Percentiles rank a stretch among this genome's conserved stretches.
phyloP scores from a whole-genome alignment of 2,329 filamentous ascomycete species.

The Pleurostoma richardsiae region DNA sequence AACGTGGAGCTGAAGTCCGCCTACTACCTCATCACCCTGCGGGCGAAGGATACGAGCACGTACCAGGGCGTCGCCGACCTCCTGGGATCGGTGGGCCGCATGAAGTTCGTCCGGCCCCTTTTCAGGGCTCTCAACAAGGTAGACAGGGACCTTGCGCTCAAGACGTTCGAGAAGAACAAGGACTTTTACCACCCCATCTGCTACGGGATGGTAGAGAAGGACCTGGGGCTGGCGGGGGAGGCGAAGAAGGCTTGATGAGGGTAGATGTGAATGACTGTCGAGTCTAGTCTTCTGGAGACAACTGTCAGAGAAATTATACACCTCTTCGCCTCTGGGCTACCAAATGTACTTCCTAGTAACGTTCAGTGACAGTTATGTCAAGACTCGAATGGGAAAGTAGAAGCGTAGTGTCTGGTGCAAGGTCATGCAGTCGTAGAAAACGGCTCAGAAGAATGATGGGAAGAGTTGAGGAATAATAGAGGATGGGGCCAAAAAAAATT shows the following conservation, averaged over 20 bases:
- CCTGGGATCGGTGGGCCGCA: conserved; percentile 77
- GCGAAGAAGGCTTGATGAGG: conserved; percentile 2
- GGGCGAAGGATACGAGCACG: conserved; percentile 62
- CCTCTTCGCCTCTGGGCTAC: too few relatives aligned
- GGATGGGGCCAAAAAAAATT: too few relatives aligned
- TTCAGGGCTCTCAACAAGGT: conserved; percentile 72
- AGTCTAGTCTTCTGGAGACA: too few relatives aligned
- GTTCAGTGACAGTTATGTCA: too few relatives aligned
- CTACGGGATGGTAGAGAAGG: conserved; percentile 79
- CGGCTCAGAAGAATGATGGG: too few relatives aligned
- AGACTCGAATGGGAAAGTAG: too few relatives aligned
- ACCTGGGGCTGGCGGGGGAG: conserved; percentile 46
- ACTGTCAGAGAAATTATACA: too few relatives aligned
- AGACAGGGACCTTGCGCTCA: conserved; percentile 67
- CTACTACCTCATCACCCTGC: conserved; percentile 75
- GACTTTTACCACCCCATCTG: conserved; percentile 97
- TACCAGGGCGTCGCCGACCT: conserved; percentile 70
- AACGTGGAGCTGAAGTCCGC: conserved; percentile 84
- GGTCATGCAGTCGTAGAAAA: too few relatives aligned
- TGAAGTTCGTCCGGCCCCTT: conserved; percentile 94
- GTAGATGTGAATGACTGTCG: too few relatives aligned
- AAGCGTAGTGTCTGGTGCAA: too few relatives aligned
- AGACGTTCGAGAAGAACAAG: conserved; percentile 81
- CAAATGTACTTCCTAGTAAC: too few relatives aligned
- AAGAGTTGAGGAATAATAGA: too few relatives aligned